phyloP scores from a whole-genome alignment of 176 grass and related monocot genomes.

The Triticum turgidum region DNA sequence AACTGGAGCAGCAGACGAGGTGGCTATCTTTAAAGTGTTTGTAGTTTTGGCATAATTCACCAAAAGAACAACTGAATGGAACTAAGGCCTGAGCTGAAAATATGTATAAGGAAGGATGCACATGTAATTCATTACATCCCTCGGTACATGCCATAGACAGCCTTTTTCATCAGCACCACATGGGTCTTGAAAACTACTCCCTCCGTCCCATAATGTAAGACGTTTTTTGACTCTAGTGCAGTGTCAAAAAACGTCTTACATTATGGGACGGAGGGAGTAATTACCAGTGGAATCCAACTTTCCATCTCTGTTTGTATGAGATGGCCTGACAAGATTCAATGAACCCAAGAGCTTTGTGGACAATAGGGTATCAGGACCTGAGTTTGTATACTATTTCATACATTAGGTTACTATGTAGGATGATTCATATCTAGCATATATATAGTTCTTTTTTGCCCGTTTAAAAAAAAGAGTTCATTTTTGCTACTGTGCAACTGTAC shows the following conservation, averaged over 20 bases:
- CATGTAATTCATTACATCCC: not conserved
- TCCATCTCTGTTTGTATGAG: not conserved
- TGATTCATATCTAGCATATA: not conserved
- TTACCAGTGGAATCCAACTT: not conserved
- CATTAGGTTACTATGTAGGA: not conserved
- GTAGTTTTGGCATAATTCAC: not conserved
- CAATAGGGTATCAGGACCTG: not conserved
- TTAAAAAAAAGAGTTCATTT: not conserved
- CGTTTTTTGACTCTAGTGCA: too few species aligned
- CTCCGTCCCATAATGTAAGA: too few species aligned
- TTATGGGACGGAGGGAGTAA: not conserved
- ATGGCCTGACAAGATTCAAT: not conserved
- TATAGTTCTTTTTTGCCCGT: too few species aligned
- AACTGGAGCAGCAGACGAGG: slow-evolving; percentile 88
- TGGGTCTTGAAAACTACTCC: not conserved
- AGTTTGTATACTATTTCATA: not conserved
- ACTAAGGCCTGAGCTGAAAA: slow-evolving; percentile 15
- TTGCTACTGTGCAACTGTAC: not conserved
- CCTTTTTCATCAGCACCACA: not conserved
- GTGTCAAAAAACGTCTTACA: too few species aligned
- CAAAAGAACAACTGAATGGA: not conserved
- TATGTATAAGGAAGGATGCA: not conserved
- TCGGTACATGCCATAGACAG: not conserved
- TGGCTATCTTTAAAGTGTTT: slow-evolving; percentile 36
- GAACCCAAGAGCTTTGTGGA: not conserved